Evolutionary conservation across 352 stramenopile species (phyloP).

Genomic region (Phytophthora pistaciae): DNA sequence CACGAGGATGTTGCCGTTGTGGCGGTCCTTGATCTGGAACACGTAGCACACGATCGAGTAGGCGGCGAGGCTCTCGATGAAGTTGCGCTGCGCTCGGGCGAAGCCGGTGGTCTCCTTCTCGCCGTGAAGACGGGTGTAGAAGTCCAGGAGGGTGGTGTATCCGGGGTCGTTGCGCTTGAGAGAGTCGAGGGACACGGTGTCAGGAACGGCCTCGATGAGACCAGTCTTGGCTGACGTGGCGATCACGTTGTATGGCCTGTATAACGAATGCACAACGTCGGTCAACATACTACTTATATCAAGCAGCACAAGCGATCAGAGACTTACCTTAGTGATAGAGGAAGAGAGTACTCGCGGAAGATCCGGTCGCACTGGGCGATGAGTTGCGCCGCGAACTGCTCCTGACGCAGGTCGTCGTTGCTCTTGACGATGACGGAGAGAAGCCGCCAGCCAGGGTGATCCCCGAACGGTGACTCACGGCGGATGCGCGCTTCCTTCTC

Average conservation of each 20-base stretch:
- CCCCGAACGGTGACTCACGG: constrained; percentile 55
- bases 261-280: not conserved
- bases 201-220: constrained; percentile 96
- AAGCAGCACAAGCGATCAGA: not conserved
- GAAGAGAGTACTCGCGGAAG: constrained; percentile 94
- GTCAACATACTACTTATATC: constrained; percentile 38
- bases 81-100: constrained; percentile 87
- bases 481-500: constrained; percentile 82
- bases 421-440: constrained; percentile 97
- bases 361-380: constrained; percentile 97
- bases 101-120: constrained; percentile 78
- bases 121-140: constrained; percentile 94
- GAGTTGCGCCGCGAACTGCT: constrained; percentile 98
- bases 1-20: constrained; percentile 99
- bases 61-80: constrained; percentile 93
- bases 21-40: constrained; percentile 98
- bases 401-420: constrained; percentile 98
- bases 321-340: constrained; percentile 88
- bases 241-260: constrained; percentile 96
- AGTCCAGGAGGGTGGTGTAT: constrained; percentile 92
- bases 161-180: constrained; percentile 92
- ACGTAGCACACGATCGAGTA: constrained; percentile 99
- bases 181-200: constrained; percentile 98
- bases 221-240: constrained; percentile 94
- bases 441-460: constrained; percentile 71